Conservation (phyloP, 805 yeast genomes). For the Saccharomycopsis babjevae region DNA sequence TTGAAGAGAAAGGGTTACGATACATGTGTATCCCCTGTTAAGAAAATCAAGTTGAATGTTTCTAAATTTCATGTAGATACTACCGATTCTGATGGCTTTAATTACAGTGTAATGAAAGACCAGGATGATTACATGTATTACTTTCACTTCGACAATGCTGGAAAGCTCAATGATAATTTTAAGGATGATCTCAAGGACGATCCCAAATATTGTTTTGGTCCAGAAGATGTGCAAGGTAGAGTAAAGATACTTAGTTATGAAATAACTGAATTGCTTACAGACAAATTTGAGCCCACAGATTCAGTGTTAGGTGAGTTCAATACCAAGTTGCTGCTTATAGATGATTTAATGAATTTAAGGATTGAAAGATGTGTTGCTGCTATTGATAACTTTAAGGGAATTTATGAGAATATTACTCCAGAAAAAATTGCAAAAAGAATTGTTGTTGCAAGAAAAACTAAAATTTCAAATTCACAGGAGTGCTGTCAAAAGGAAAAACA, state of each 20-base stretch:
- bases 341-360: slow-evolving; percentile 5
- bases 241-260: not conserved
- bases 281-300: not conserved
- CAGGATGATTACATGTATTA: slow-evolving; percentile 3
- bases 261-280: not conserved
- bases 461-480: not conserved
- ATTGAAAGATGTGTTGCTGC: slow-evolving; percentile 3
- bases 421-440: not conserved
- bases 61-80: not conserved
- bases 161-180: not conserved
- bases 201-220: slow-evolving; percentile 6
- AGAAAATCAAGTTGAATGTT: not conserved
- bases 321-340: not conserved
- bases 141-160: slow-evolving; percentile 5
- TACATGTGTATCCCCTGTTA: not conserved
- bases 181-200: not conserved
- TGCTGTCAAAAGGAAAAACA: not conserved
- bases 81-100: not conserved
- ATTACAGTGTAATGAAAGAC: not conserved
- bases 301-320: not conserved
- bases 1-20: not conserved
- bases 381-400: slow-evolving; percentile 3
- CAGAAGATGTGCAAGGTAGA: slow-evolving; percentile 4
- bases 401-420: not conserved
- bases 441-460: not conserved